A percentile compares a stretch with the other conserved stretches of the same genome.
These are phyloP conservation scores for Yarrowia galli DNA, from an alignment of 1,139 yeast species.

Conservation along the genomic window DNA sequence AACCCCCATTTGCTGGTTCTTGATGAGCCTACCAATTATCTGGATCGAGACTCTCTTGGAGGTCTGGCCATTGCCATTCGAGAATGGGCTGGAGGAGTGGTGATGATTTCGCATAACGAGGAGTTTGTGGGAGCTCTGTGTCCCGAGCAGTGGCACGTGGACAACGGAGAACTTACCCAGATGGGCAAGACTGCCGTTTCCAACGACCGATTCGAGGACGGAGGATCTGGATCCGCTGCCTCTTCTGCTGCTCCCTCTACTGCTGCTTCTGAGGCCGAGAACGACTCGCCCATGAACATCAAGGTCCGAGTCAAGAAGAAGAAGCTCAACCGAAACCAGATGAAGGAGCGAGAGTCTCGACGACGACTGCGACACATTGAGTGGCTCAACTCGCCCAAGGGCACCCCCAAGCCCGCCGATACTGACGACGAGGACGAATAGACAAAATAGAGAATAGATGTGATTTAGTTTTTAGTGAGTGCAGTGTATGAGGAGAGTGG, in stretches of 20 bases:
- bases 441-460: conserved; percentile 17
- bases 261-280: conserved; percentile 47
- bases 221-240: conserved; percentile 55
- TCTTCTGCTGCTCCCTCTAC: conserved; percentile 52
- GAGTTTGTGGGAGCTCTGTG: conserved; percentile 97
- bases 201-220: conserved; percentile 79
- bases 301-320: conserved; percentile 83
- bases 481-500: no score
- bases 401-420: conserved; percentile 92
- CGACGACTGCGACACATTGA: conserved; percentile 92
- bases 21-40: conserved; percentile 98
- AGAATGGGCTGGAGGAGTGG: conserved; percentile 98
- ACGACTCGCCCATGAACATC: conserved; percentile 88
- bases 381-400: conserved; percentile 96
- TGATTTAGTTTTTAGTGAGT: no score
- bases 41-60: conserved; percentile 97
- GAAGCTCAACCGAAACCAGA: conserved; percentile 96
- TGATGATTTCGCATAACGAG: conserved; percentile 96
- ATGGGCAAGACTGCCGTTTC: conserved; percentile 83
- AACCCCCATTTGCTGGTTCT: conserved; percentile 97
- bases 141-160: conserved; percentile 98
- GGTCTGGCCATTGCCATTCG: conserved; percentile 97
- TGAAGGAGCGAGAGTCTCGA: conserved; percentile 89
- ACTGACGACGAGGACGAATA: conserved; percentile 87
- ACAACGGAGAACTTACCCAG: conserved; percentile 86